These are phyloP conservation scores for Lentinula boryana DNA, from an alignment of 768 basidiomycete species.

Conservation along the genomic window DNA sequence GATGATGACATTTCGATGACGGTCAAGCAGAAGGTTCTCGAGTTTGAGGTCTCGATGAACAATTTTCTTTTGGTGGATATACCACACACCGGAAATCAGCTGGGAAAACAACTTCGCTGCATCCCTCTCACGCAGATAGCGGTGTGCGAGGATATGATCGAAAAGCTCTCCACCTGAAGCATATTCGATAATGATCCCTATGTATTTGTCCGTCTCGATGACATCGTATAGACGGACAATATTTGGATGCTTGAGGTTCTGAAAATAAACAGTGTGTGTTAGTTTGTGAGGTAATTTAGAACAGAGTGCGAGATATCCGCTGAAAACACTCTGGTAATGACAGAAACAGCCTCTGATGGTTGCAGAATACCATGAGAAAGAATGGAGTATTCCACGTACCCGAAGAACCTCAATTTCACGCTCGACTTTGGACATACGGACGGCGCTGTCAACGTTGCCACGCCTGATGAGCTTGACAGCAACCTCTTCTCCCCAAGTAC, in stretches of 20 bases:
- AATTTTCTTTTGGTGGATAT: slow-evolving; percentile 98
- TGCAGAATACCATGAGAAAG: not conserved
- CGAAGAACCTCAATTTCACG: slow-evolving; percentile 95
- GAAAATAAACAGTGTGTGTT: slow-evolving; percentile 10
- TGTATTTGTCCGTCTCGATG: slow-evolving; percentile 99
- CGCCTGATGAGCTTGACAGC: slow-evolving; percentile 95
- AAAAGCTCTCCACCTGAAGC: slow-evolving; percentile 98
- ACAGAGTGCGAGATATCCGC: not conserved
- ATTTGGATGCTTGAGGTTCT: slow-evolving; percentile 96
- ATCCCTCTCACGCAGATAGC: slow-evolving; percentile 91
- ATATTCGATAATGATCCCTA: slow-evolving; percentile 98
- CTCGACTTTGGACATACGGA: slow-evolving; percentile 92
- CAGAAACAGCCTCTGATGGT: not conserved
- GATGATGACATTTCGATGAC: slow-evolving; percentile 97
- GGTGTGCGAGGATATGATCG: slow-evolving; percentile 97
- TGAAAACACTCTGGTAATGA: not conserved
- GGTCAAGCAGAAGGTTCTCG: slow-evolving; percentile 95
- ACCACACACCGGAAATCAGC: slow-evolving; percentile 97
- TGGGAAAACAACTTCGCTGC: slow-evolving; percentile 96
- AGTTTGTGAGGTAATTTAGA: slow-evolving; percentile 2
- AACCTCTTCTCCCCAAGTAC: slow-evolving; percentile 94
- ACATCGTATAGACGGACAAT: slow-evolving; percentile 98
- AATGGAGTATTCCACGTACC: slow-evolving; percentile 42
- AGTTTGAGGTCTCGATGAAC: slow-evolving; percentile 99
- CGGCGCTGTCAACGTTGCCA: slow-evolving; percentile 82